A percentile compares a stretch with the other conserved stretches of the same genome.
phyloP scores from a whole-genome alignment of 352 stramenopile genomes.

The Saprolegnia parasitica region DNA sequence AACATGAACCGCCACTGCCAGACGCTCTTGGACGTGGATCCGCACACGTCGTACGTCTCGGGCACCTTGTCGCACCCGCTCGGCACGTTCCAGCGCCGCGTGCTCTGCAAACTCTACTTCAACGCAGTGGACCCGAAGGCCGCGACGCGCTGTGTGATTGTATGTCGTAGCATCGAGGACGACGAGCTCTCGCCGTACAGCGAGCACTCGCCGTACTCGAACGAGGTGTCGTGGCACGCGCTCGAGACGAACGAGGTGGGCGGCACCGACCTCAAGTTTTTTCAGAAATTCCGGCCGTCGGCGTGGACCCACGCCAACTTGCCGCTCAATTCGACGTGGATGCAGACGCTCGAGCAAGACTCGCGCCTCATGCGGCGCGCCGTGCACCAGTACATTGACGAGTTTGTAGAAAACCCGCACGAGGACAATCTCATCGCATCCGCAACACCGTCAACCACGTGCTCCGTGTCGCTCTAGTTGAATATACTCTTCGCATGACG shows the following conservation, averaged over 20 bases:
- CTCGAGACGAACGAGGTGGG: neutral
- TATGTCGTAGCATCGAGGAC: slow-evolving; percentile 2
- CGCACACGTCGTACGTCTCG: slow-evolving; percentile 11
- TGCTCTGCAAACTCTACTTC: slow-evolving; percentile 16
- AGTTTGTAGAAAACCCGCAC: neutral
- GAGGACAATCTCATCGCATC: too few relatives aligned
- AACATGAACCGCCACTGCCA: slow-evolving; percentile 11
- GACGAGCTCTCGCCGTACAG: slow-evolving; percentile 2
- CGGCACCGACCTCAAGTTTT: slow-evolving; percentile 9
- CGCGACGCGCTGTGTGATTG: neutral
- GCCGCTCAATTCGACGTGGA: neutral
- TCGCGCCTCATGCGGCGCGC: slow-evolving; percentile 1
- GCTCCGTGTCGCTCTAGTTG: too few relatives aligned
- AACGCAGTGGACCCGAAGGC: neutral
- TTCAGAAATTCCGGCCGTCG: slow-evolving; percentile 16
- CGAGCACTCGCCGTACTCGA: slow-evolving; percentile 1
- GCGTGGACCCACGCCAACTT: neutral
- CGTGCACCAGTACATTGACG: slow-evolving; percentile 6
- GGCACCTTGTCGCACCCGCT: neutral
- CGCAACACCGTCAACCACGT: too few relatives aligned
- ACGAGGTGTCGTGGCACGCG: slow-evolving; percentile 9
- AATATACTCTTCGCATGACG: too few relatives aligned
- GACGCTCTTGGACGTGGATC: neutral
- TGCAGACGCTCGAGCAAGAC: slow-evolving; percentile 7
- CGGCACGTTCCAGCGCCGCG: neutral